phyloP scores from a whole-genome alignment of 495 filamentous ascomycete genomes.

The Niebla homalea region DNA sequence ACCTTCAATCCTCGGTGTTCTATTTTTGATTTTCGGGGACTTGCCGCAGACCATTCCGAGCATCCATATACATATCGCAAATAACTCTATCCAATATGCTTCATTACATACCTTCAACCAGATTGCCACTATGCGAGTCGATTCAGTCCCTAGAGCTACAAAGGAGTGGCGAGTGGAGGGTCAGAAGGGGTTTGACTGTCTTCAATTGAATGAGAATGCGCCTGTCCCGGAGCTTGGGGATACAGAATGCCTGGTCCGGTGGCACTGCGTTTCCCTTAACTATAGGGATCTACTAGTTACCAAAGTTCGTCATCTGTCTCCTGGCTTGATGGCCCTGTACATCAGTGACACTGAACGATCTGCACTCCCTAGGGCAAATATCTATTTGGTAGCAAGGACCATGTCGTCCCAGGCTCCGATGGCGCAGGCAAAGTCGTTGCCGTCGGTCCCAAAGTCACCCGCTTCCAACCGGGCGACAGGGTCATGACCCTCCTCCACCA shows the following conservation, averaged over 20 bases:
- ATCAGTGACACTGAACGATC: no score
- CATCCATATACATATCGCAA: no score
- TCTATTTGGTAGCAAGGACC: constrained; percentile 43
- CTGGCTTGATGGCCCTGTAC: no score
- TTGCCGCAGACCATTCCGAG: no score
- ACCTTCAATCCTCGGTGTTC: no score
- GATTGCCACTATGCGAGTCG: no score
- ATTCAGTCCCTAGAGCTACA: constrained; percentile 19
- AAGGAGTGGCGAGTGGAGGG: constrained; percentile 53
- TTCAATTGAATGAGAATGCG: constrained; percentile 39
- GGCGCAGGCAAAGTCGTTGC: constrained; percentile 61
- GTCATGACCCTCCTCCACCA: constrained; percentile 74
- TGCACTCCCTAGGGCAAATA: constrained; percentile 42
- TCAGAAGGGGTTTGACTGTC: constrained; percentile 44
- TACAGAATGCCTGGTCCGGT: constrained; percentile 58
- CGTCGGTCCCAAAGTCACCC: constrained; percentile 51
- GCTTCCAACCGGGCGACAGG: constrained; percentile 57
- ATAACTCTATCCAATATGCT: no score
- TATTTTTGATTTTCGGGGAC: no score
- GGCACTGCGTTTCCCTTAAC: constrained; percentile 65
- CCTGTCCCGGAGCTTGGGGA: constrained; percentile 50
- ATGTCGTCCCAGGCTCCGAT: constrained; percentile 61
- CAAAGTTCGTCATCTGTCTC: constrained; percentile 28
- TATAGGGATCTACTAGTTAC: constrained; percentile 72
- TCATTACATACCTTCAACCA: no score